phyloP scores from a whole-genome alignment of 495 filamentous ascomycete genomes.

The Astrocystis sublimbata region DNA sequence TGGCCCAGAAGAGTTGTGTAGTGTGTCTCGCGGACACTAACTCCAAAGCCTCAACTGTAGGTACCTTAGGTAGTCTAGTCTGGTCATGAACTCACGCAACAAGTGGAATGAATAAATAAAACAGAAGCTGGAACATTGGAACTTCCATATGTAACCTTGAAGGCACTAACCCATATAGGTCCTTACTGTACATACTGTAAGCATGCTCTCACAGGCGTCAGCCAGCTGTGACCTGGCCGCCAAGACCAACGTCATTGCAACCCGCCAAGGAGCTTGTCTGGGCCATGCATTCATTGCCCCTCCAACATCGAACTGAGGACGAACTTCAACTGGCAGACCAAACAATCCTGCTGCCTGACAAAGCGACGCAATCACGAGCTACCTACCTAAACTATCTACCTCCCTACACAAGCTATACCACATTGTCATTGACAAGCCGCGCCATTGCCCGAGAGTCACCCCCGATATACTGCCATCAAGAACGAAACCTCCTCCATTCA shows the following conservation, averaged over 20 bases:
- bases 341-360: conserved; percentile 4
- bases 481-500: not conserved
- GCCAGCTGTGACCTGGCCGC: not conserved
- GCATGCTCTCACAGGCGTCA: not conserved
- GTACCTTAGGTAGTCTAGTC: too few relatives aligned
- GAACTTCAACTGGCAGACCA: conserved; percentile 1
- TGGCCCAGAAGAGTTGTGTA: too few relatives aligned
- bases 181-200: not conserved
- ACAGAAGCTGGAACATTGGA: not conserved
- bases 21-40: too few relatives aligned
- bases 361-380: not conserved
- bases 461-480: not conserved
- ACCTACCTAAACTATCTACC: not conserved
- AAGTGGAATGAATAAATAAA: too few relatives aligned
- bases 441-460: not conserved
- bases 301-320: conserved; percentile 3
- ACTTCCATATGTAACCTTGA: too few relatives aligned
- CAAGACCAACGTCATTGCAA: not conserved
- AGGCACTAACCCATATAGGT: too few relatives aligned
- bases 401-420: not conserved
- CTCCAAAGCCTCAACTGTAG: too few relatives aligned
- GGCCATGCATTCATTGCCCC: conserved; percentile 4
- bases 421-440: not conserved
- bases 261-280: not conserved
- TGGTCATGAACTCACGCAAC: too few relatives aligned